Percentiles rank a stretch among this genome's conserved stretches.
Conservation (phyloP, 2,329 filamentous ascomycete species). For the Myriosclerotinia curreyana region DNA sequence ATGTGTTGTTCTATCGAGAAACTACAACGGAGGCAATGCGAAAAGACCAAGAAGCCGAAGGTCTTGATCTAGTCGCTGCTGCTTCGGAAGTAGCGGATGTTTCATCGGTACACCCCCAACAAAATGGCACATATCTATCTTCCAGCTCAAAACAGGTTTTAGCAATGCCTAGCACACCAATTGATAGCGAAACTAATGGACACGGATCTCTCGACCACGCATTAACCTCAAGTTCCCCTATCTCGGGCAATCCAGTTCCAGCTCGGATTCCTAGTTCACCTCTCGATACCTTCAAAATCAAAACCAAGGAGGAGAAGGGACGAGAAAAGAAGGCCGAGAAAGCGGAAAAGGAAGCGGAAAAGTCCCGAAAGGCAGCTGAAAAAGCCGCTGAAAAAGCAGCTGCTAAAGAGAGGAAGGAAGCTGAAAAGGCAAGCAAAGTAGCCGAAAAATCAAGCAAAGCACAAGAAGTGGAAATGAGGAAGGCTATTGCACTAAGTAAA, state of each 20-base stretch:
- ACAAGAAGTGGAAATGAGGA: constrained; percentile 16
- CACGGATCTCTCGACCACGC: constrained; percentile 64
- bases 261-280: constrained; percentile 39
- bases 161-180: constrained; percentile 48
- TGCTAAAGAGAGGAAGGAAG: constrained; percentile 18
- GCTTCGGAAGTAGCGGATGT: constrained; percentile 56
- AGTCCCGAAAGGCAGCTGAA: constrained; percentile 39
- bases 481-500: constrained; percentile 13
- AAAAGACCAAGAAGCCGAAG: constrained; percentile 81
- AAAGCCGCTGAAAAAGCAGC: constrained; percentile 45
- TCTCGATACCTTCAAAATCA: constrained; percentile 33
- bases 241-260: constrained; percentile 36
- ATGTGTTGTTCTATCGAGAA: constrained; percentile 97
- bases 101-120: constrained; percentile 48
- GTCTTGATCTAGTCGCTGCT: constrained; percentile 57
- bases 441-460: constrained; percentile 16
- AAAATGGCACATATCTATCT: constrained; percentile 42
- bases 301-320: constrained; percentile 59
- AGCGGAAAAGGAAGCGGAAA: constrained; percentile 50
- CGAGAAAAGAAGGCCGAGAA: constrained; percentile 62
- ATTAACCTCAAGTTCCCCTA: constrained; percentile 49
- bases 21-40: constrained; percentile 66
- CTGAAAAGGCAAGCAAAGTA: constrained; percentile 17
- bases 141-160: constrained; percentile 49
- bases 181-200: constrained; percentile 48